These are phyloP conservation scores for Clonostachys rhizophaga DNA, from an alignment of 2,329 filamentous ascomycete genomes.

Conservation along the genomic window DNA sequence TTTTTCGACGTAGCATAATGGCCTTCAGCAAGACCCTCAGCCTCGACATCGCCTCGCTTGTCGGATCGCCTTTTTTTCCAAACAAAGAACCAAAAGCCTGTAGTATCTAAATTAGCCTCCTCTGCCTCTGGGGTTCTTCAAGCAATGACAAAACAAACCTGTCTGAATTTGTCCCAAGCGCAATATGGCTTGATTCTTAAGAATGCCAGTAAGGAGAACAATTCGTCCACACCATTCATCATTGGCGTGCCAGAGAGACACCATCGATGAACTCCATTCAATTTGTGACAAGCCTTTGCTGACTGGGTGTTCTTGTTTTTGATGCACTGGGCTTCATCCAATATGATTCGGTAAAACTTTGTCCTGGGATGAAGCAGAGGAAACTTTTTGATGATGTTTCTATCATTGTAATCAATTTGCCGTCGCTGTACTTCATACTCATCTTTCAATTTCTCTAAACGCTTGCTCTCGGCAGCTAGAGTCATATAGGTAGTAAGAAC, in stretches of 20 bases:
- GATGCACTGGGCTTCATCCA: conserved; percentile 83
- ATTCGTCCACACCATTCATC: conserved; percentile 78
- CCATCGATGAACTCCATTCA: conserved; percentile 72
- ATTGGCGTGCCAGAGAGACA: conserved; percentile 79
- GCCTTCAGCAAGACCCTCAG: conserved; percentile 74
- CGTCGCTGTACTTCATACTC: conserved; percentile 33
- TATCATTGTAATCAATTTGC: conserved; percentile 27
- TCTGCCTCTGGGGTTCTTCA: conserved; percentile 4
- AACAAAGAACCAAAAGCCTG: conserved; percentile 36
- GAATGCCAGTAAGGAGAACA: conserved; percentile 75
- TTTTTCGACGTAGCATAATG: conserved; percentile 78
- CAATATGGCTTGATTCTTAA: conserved; percentile 73
- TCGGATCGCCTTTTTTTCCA: conserved; percentile 38
- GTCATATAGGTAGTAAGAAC: conserved; percentile 85
- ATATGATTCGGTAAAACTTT: conserved; percentile 73
- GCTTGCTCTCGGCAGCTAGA: conserved; percentile 59
- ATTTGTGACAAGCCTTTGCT: conserved; percentile 60
- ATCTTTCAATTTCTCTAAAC: conserved; percentile 47
- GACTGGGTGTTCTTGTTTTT: conserved; percentile 72
- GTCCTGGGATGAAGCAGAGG: conserved; percentile 57
- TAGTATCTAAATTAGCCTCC: not conserved
- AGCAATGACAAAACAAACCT: conserved; percentile 17
- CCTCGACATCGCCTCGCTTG: conserved; percentile 61
- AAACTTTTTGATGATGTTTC: conserved; percentile 29
- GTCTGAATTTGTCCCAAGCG: conserved; percentile 56